Evolutionary conservation across 176 grass and related monocot genomes (phyloP), one percentile per base, ranked within the genome.

Genomic region (Musa troglodytarum): DNA sequence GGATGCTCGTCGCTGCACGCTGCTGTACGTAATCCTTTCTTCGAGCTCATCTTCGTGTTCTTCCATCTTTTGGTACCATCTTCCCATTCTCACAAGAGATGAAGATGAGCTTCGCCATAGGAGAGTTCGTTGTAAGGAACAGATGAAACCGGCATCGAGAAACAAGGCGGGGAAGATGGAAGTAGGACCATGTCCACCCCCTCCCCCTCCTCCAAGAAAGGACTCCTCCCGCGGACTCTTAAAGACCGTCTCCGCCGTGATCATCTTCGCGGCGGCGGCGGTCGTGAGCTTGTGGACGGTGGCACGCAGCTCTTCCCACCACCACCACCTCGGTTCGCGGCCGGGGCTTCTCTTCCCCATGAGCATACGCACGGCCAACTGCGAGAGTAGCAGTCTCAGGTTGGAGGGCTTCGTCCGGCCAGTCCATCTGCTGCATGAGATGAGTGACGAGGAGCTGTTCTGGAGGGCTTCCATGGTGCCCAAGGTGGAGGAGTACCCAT

Each of bases 381-480:
- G 57, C 57, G 20, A n/a, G 20, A 62, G 13, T n/a, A 62, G 57
- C 55, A 58, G 6, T 12, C 11, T 11, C 17, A 61, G 2, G 57
- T 17, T 14, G 57, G n/a, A n/a, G 57, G 20, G 57, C 6, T 19
- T 69, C 26, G 15, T 69, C 49, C 25, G 29, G 12, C 67, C 67
- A 17, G 9, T 34, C 29, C 29, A 49, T 49, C 29, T 49, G 34
- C 16, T 19, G 34, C 67, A 69, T 49, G 16, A 43, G 26, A 69
- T 69, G 67, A 69, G 14, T 9, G 67, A 69, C 29, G 13, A 69
- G 17, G 29, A 69, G 24, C 67, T 69, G 26, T 69, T 69, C 29
- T 69, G 67, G 67, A 69, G 26, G 28, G 67, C 67, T 29, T 69
- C 67, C 5, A 50, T 69, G 67, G 67, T 69, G 8, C 29, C 67